Percentiles rank a stretch among this genome's conserved stretches.
Conservation (phyloP, 31 red algal species). For the Asparagopsis taxiformis region DNA sequence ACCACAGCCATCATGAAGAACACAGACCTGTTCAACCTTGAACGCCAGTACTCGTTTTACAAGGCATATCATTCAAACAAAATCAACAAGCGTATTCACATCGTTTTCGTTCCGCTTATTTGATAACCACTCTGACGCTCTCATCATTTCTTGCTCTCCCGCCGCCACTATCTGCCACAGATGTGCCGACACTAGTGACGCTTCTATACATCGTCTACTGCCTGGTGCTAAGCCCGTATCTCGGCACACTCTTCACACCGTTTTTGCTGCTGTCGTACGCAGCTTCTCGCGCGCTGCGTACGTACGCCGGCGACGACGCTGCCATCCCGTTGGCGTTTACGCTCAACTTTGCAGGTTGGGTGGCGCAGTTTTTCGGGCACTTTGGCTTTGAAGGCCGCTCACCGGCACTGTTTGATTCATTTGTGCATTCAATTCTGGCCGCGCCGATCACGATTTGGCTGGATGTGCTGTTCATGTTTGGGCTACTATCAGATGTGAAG, state of each 20-base stretch:
- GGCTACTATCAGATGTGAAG: conserved; percentile 22
- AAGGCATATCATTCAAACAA: conserved; percentile 60
- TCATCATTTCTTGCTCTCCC: conserved; percentile 21
- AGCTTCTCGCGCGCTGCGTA: conserved; percentile 7
- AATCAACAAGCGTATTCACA: conserved; percentile 73
- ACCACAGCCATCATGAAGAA: conserved; percentile 12
- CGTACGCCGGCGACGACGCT: conserved; percentile 17
- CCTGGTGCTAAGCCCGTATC: conserved; percentile 21
- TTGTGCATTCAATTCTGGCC: conserved; percentile 54
- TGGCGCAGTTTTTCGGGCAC: conserved; percentile 74
- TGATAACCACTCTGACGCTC: conserved; percentile 40
- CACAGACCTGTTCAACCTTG: conserved; percentile 36
- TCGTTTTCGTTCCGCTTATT: conserved; percentile 68
- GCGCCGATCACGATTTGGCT: conserved; percentile 69
- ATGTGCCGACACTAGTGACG: conserved; percentile 18
- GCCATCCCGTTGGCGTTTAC: conserved; percentile 17
- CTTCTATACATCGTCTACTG: conserved; percentile 59
- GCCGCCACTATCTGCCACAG: conserved; percentile 1
- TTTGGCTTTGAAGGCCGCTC: conserved; percentile 43
- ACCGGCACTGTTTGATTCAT: conserved; percentile 49
- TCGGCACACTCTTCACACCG: conserved; percentile 25
- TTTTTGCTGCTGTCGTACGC: conserved; percentile 28
- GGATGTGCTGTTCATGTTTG: conserved; percentile 39
- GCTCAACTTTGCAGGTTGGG: conserved; percentile 54
- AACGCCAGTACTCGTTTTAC: conserved; percentile 56